Evolutionary conservation across 139 green algal genomes (phyloP), one percentile per base, ranked within the genome.

Genomic region (Chlorella ohadii): DNA sequence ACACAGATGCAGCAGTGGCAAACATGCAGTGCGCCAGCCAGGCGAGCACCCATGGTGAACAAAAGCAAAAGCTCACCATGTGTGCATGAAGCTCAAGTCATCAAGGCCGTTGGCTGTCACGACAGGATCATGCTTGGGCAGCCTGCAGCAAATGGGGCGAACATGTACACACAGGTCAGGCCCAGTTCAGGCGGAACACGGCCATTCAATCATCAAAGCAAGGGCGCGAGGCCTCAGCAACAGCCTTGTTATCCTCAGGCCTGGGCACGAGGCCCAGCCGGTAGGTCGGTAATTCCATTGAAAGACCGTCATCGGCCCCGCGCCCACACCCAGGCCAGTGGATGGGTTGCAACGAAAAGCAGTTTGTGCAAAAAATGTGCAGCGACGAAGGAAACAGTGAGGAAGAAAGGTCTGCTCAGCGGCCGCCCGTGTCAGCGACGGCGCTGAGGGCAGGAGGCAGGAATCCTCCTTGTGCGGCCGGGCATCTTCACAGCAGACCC

Each of bases 191-290:
- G n/a, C n/a, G n/a, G n/a, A n/a, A n/a, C n/a, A n/a, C n/a, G n/a
- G n/a, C n/a, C n/a, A n/a, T n/a, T n/a, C n/a, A n/a, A n/a, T n/a
- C n/a, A n/a, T n/a, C 44, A 51, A 59, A 19, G 19, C 12, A 19
- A 68, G 63, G 12, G 63, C 31, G 63, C 12, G 25, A 22, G 70
- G 70, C 70, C 70, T 77, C 70, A 77, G 70, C 41, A 77, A 77
- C 70, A 77, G 70, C 70, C 70, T 57, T 38, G n/a, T 31, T 77
- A 23, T 77, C 27, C 0, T 56, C 70, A 77, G 33, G 68, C 12
- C 22, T n/a, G 36, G 16, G 33, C 22, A 15, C 7, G 51, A 4
- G 51, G 51, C 51, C 51, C 4, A n/a, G 36, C 38, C 68, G 31
- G 27, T 75, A 16, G 1, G 36, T 0, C 68, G 68, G 68, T 75